Conservation (phyloP, 2,329 filamentous ascomycete species). For the Venturia effusa region DNA sequence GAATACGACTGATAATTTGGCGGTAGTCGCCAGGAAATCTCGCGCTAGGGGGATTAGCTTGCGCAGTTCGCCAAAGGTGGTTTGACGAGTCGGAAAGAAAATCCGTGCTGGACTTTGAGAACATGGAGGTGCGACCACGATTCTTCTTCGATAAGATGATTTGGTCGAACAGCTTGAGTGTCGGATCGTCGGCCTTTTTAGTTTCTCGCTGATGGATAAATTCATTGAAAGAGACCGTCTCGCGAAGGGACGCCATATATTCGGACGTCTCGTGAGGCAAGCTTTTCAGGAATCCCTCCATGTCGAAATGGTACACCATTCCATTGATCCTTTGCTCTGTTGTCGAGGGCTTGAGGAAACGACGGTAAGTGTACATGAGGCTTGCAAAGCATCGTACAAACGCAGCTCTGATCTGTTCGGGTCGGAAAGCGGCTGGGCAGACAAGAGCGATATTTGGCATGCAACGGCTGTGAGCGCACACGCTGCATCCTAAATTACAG, state of each 20-base stretch:
- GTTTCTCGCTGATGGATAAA: conserved; percentile 76
- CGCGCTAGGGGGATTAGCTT: conserved; percentile 44
- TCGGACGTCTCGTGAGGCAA: conserved; percentile 53
- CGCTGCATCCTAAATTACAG: conserved; percentile 39
- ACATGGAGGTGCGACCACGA: conserved; percentile 54
- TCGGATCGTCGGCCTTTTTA: conserved; percentile 48
- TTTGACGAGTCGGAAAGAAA: conserved; percentile 65
- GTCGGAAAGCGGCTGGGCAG: conserved; percentile 55
- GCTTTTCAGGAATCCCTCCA: conserved; percentile 54
- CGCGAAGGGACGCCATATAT: conserved; percentile 51
- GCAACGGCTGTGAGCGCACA: conserved; percentile 25
- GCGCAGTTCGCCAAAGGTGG: conserved; percentile 65
- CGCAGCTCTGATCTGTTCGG: conserved; percentile 55
- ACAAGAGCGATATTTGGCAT: conserved; percentile 6
- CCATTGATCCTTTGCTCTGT: conserved; percentile 53
- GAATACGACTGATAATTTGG: conserved; percentile 45
- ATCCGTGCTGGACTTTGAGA: conserved; percentile 47
- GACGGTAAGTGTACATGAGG: conserved; percentile 58
- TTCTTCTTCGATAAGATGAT: conserved; percentile 71
- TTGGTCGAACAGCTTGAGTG: conserved; percentile 71
- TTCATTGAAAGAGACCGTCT: conserved; percentile 67
- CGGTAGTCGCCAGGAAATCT: conserved; percentile 45
- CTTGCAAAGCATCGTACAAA: conserved; percentile 61
- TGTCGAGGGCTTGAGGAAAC: conserved; percentile 47
- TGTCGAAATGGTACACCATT: conserved; percentile 53